A percentile compares a stretch with the other conserved stretches of the same genome.
phyloP scores from a whole-genome alignment of 2,329 filamentous ascomycete species.

The Chaetomium globosum region DNA sequence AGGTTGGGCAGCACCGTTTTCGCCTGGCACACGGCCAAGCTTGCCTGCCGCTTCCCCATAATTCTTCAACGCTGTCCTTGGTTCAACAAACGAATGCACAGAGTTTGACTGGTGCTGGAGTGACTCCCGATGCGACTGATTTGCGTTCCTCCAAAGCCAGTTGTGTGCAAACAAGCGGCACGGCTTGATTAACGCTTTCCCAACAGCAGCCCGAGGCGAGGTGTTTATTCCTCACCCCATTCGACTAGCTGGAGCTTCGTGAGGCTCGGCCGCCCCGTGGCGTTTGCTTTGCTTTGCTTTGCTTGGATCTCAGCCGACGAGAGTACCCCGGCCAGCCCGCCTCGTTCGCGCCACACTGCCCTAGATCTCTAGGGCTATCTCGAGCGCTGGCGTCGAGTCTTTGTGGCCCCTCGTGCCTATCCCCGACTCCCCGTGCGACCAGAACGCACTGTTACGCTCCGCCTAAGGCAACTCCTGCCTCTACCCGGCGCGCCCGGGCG shows the following conservation, averaged over 20 bases:
- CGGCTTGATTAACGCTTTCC: constrained; percentile 1
- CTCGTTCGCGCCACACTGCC: constrained; percentile 32
- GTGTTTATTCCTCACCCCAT: neutral
- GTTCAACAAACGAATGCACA: constrained; percentile 2
- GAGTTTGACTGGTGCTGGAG: constrained; percentile 9
- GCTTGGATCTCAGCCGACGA: constrained; percentile 29
- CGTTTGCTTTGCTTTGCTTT: constrained; percentile 28
- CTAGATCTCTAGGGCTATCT: constrained; percentile 13
- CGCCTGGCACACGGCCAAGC: constrained; percentile 22
- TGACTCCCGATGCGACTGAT: constrained; percentile 3
- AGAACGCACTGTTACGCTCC: constrained; percentile 13
- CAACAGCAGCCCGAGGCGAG: constrained; percentile 1
- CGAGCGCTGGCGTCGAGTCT: constrained; percentile 12
- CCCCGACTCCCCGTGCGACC: constrained; percentile 15
- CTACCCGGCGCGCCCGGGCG: constrained; percentile 12
- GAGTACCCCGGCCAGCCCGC: constrained; percentile 23
- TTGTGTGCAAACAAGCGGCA: constrained; percentile 13
- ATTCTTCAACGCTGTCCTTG: constrained; percentile 1
- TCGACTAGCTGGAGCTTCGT: constrained; percentile 7
- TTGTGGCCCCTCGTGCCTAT: constrained; percentile 16
- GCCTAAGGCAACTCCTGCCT: constrained; percentile 23
- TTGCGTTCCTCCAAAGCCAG: constrained; percentile 2
- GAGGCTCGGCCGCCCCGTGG: constrained; percentile 26
- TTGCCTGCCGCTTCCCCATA: constrained; percentile 12
- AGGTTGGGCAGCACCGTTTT: constrained; percentile 27